Base-by-base conservation (phyloP, 768 basidiomycete genomes). In the Psilocybe cubensis region DNA sequence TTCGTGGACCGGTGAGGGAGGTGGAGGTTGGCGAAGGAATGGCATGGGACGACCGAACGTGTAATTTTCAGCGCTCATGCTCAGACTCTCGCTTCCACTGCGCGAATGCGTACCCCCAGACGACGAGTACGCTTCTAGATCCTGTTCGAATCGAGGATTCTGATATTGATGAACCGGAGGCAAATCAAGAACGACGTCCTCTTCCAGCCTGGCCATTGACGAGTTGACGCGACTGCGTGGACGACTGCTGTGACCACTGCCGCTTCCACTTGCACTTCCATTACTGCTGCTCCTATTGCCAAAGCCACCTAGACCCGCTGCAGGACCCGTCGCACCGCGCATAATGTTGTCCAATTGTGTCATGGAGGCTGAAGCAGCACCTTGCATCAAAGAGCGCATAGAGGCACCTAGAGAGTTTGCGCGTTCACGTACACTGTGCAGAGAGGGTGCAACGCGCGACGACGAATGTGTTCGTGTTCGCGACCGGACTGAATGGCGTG, bases 21-120 rank as follows among this genome's bases (percentile, higher is more conserved):
- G 46, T 25, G 46, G 46, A 2, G 28, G 46, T 17, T n/a, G 27
- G 65, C 73, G 64, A 68, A 79, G 68, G 63, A 74, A 74, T 53
- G 79, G 67, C 68, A 86, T 72, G 0, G 79, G 81, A 21, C 84
- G 80, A 11, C 91, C 91, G 71, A 92, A 92, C 8, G 90, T 92
- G 68, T 90, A 80, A 67, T 89, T 89, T 65, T 90, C 88, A n/a
- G 55, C 65, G 40, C 78, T 81, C 33, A 80, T 77, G 50, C 77
- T 79, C 38, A 79, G 79, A 53, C 77, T 79, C 43, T 75, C 79
- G 58, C 83, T 85, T 23, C 83, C 84, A 27, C 78, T 76, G 60
- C 80, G 67, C 31, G 79, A 80, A 68, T 81, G 80, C 3, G 78
- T 76, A 1, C 70, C 61, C 17, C 62, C 69, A 55, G 74, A 72